Evolutionary conservation across 2,329 filamentous ascomycete species (phyloP), one percentile per base, ranked within the genome.

Genomic region (Alternaria sp.): DNA sequence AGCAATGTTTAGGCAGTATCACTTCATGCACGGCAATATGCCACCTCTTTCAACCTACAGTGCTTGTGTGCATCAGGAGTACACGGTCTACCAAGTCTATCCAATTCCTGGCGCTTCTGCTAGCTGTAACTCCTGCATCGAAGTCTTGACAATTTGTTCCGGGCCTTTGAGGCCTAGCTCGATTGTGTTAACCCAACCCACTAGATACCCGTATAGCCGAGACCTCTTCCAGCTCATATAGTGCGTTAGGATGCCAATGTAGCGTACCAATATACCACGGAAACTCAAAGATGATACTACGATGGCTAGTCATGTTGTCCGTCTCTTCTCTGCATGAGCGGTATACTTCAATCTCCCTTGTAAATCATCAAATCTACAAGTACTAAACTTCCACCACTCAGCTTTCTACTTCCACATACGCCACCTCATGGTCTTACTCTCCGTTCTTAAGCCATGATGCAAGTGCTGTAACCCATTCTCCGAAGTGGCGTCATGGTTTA

Each of bases 401-500:
- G 20, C 38, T 52, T 70, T 54, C 64, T 89, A 87, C 34, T 87
- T 90, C 84, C 81, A 62, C 89, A 89, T 71, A 84, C 90, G 26
- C 82, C 88, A 56, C 55, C 80, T 82, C 16, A 89, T 90, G 72
- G 90, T 89, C 77, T 81, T 83, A 57, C 89, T 83, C 67, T 90
- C 88, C 1, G 88, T 1, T 61, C 89, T 89, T 61, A 87, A 61
- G 9, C 63, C 26, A 11, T 61, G 60, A 11, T 61, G 64, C 30
- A 67, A 64, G 65, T 52, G 12, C 61, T 51, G 6, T 12, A 47
- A 14, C 6, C 66, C 63, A 14, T 59, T 55, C 56, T 70, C 66
- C 56, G 59, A 69, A 26, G 56, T 57, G 8, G 28, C 12, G 62
- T 70, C 67, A 54, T 72, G 63, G 28, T 65, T 66, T 7, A 56